Evolutionary conservation across 768 basidiomycete genomes (phyloP), one percentile per base, ranked within the genome.

Genomic region (Chalciporus piperatus): DNA sequence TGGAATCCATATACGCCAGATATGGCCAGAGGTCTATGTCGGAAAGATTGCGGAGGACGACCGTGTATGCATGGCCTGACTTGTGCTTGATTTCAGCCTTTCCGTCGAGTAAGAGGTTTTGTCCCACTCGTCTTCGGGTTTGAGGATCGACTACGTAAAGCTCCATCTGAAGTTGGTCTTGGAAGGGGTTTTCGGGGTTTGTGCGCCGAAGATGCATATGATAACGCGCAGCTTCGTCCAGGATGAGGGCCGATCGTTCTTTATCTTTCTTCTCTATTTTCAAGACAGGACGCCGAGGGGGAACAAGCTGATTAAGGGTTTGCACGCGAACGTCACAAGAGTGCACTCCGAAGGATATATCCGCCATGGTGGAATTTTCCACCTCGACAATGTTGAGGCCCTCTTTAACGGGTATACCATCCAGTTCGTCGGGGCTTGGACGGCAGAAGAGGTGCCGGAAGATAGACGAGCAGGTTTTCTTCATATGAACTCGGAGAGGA

Each of bases 11-110:
- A 61, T 79, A 82, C 1, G 76, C 75, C 30, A 85, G 71, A 61
- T 82, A 83, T 28, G 83, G 81, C 83, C 82, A 85, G 25, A 85
- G 74, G 60, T 81, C 77, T 50, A 65, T 56, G 55, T 76, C 72
- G 2, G 82, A 74, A 33, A 69, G 62, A 55, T 84, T 84, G 52
- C 70, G 74, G 20, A 85, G 62, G 32, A 76, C 67, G 42, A 83
- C 67, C 33, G 71, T 66, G 53, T 81, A 84, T 17, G 79, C 70
- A 41, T 74, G 64, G 27, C 67, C 67, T 53, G 68, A 63, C 45
- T 75, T 68, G 57, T 74, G 74, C 14, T 68, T 62, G 37, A 85
- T 72, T 23, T 72, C 71, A n/a, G 78, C 79, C 41, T 72, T 72
- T 28, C 78, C 79, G 47, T 79, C 55, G 25, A 68, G 58, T 43